Evolutionary conservation across 2,329 filamentous ascomycete species (phyloP), one percentile per base, ranked within the genome.

Genomic region (Ceratocystis huliohia): DNA sequence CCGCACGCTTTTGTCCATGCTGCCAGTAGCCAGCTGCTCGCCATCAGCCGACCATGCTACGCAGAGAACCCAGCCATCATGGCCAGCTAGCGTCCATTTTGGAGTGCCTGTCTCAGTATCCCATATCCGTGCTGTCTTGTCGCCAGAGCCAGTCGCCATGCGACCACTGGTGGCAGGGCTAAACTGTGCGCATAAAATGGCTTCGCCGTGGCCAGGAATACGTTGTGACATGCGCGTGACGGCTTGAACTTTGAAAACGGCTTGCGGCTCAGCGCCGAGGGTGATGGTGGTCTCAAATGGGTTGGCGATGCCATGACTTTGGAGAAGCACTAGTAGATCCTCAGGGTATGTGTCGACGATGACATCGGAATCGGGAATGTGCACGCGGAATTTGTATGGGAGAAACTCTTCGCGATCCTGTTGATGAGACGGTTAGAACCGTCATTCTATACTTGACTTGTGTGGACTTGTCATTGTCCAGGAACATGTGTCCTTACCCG

Each of bases 71-170:
- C 92, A 96, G 68, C 88, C 88, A 1, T 87, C 87, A 75, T 97
- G 94, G 0, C 91, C 91, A 71, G 90, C 88, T 62, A 97, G 77
- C 0, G 91, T 97, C 75, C 89, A 84, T 69, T 90, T 83, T 0
- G 92, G 91, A 10, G 91, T 96, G 61, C 92, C 92, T 0, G 91
- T 96, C 72, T 96, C 90, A 62, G 91, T 92, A 72, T 99, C 92
- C 91, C 91, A 96, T 77, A 97, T 87, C 66, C 93, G 81, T 0
- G 92, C 93, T 1, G 92, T 96, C 71, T 88, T 88, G 73, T 99
- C 94, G 61, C 94, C 94, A 69, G 88, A 91, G 0, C 93, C 94
- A 1, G 90, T 96, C 0, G 91, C 92, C 75, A 96, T 82, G 67
- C 87, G 82, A 10, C 85, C 85, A 30, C 89, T 93, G 5, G 83